These are phyloP conservation scores for Trametes gibbosa DNA, from an alignment of 768 basidiomycete genomes.

Conservation along the genomic window DNA sequence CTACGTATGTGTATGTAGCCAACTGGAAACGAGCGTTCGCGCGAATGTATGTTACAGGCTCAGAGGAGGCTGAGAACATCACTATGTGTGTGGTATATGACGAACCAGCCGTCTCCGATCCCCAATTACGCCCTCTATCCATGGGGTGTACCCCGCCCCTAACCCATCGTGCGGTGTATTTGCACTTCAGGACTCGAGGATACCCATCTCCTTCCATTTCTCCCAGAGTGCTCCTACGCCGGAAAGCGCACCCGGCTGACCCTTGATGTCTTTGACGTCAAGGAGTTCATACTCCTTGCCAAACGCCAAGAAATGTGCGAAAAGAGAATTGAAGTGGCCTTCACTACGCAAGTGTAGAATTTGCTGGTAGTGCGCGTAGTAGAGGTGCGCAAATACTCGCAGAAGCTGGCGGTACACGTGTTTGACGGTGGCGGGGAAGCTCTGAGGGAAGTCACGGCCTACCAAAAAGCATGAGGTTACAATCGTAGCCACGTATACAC, in stretches of 20 bases:
- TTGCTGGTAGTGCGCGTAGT: slow-evolving; percentile 89
- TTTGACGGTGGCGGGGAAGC: slow-evolving; percentile 86
- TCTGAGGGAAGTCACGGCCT: slow-evolving; percentile 86
- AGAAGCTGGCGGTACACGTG: slow-evolving; percentile 96
- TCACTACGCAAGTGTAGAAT: slow-evolving; percentile 92
- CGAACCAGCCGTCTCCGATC: slow-evolving; percentile 22
- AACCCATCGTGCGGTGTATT: background rate
- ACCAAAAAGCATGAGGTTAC: background rate
- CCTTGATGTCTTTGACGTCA: slow-evolving; percentile 85
- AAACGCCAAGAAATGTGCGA: slow-evolving; percentile 97
- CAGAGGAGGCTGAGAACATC: slow-evolving; percentile 2
- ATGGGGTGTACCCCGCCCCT: too few species aligned
- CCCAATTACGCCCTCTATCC: slow-evolving; percentile 3
- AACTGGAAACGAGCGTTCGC: background rate
- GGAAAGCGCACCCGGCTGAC: slow-evolving; percentile 55
- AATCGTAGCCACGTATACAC: background rate
- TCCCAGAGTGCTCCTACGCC: slow-evolving; percentile 83
- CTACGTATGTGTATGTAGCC: background rate
- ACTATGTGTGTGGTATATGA: slow-evolving; percentile 21
- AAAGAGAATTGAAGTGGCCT: slow-evolving; percentile 94
- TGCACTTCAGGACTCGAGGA: slow-evolving; percentile 44
- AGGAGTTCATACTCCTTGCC: slow-evolving; percentile 91
- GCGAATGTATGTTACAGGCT: slow-evolving; percentile 17
- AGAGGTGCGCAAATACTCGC: slow-evolving; percentile 96
- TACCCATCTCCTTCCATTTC: slow-evolving; percentile 86